Percentiles rank a stretch among this genome's conserved stretches.
Evolutionary conservation across 139 green algal species (phyloP).

Genomic region (Volvox africanus): DNA sequence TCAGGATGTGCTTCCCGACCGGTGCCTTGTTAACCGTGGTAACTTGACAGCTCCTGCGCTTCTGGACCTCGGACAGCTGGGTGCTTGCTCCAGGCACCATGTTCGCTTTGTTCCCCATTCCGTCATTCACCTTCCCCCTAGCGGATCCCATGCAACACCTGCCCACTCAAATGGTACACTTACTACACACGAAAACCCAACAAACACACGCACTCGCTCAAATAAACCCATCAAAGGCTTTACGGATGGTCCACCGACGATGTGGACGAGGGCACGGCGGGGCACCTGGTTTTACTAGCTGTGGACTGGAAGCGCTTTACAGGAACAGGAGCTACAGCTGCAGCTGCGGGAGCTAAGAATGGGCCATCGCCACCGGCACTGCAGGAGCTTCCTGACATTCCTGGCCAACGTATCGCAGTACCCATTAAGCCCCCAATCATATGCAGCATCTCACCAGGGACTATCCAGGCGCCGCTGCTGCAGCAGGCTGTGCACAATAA

Average conservation of each 20-base stretch:
- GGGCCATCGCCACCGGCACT: neutral
- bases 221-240: neutral
- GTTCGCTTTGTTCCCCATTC: too few species aligned
- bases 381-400: neutral
- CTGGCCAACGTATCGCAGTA: neutral
- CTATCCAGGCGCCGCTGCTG: neutral
- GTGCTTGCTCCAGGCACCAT: too few species aligned
- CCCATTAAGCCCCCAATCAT: neutral
- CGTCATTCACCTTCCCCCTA: too few species aligned
- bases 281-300: constrained; percentile 18
- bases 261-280: neutral
- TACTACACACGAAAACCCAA: too few species aligned
- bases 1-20: too few species aligned
- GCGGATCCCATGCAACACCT: too few species aligned
- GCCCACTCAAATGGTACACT: too few species aligned
- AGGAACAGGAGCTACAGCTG: too few species aligned
- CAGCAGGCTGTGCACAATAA: constrained; percentile 30
- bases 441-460: neutral
- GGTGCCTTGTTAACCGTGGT: too few species aligned
- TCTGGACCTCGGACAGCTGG: too few species aligned
- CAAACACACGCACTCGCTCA: too few species aligned
- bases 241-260: constrained; percentile 36
- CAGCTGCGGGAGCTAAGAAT: neutral
- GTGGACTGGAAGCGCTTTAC: constrained; percentile 8
- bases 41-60: too few species aligned